Conservation (phyloP, 116 monocot genomes). For the Posidonia oceanica region DNA sequence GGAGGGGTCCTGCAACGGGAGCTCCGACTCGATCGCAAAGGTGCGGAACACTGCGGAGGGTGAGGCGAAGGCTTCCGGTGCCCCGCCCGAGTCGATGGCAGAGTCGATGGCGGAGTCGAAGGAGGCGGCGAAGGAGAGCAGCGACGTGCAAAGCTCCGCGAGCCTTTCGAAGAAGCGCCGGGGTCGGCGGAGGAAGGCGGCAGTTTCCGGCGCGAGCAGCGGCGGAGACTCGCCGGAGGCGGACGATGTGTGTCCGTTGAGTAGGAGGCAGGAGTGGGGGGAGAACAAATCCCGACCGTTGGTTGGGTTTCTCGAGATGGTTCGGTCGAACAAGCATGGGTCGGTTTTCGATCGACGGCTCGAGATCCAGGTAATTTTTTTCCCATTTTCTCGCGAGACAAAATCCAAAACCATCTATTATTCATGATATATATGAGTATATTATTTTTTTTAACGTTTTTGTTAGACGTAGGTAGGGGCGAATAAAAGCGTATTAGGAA, state of each 20-base stretch:
- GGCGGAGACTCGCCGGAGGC: slow-evolving; percentile 17
- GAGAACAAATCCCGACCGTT: slow-evolving; percentile 44
- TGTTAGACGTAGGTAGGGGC: too few relatives aligned
- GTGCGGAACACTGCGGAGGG: not conserved
- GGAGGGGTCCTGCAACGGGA: slow-evolving; percentile 34
- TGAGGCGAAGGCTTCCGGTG: slow-evolving; percentile 5
- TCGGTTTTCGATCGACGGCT: slow-evolving; percentile 67
- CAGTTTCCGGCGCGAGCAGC: slow-evolving; percentile 13
- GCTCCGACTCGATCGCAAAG: slow-evolving; percentile 34
- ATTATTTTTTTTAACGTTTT: too few relatives aligned
- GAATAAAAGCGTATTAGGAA: too few relatives aligned
- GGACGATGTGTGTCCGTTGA: slow-evolving; percentile 12
- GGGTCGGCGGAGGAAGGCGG: slow-evolving; percentile 13
- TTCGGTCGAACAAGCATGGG: slow-evolving; percentile 46
- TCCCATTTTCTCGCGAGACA: not conserved
- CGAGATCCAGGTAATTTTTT: slow-evolving; percentile 35
- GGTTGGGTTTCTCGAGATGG: slow-evolving; percentile 35
- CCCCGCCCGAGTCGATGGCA: slow-evolving; percentile 37
- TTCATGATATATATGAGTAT: too few relatives aligned
- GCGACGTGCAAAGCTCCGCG: slow-evolving; percentile 80
- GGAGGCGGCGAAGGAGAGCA: slow-evolving; percentile 31
- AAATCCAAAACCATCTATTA: too few relatives aligned
- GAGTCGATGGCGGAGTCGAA: slow-evolving; percentile 23
- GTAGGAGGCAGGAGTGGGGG: not conserved
- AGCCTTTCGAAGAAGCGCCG: slow-evolving; percentile 28